Base-by-base conservation (phyloP, 805 yeast species). In the Peterozyma toletana region DNA sequence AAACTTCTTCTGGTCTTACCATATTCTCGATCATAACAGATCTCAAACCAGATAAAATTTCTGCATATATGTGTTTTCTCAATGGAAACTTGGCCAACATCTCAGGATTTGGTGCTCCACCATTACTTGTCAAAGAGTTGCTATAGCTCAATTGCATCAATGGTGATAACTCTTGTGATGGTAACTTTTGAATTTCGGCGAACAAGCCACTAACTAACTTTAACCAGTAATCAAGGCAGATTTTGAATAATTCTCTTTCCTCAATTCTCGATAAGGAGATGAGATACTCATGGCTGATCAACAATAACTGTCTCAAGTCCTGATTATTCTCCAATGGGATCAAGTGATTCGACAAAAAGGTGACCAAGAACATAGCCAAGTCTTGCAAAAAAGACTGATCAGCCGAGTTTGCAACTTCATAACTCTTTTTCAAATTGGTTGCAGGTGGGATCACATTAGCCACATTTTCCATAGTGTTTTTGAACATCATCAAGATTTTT, bases 1-100 rank as follows among this genome's bases (percentile, higher is more conserved):
- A 73, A 44, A 93, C 99, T 67, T 93, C 99, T 64, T 93, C 99
- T 3, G 99, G 99, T 62, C 96, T 81, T 1, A 87, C 99, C 99
- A 93, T 93, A 56, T 86, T 86, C 65, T 90, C 98, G 56, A 93
- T 93, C 59, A 93, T 83, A n/a, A 95, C 96, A 48, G 84, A 70
- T 65, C 99, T 80, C 56, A 93, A 73, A 57, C 81, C 81, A 3
- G 96, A 82, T 53, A 93, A 74, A 37, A 93, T 71, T 21, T 77
- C 76, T n/a, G 79, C 70, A 59, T 93, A 93, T 42, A 77, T 77
- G 64, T 91, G 95, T 60, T 84, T 88, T 62, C 97, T 83, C 46
- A 91, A 73, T 9, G 95, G 90, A 62, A 75, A 81, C 54, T 79
- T 79, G n/a, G 81, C 81, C 52, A 90, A 71, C 13, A 82, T 55